A percentile compares a stretch with the other conserved stretches of the same genome.
Evolutionary conservation across 2,329 filamentous ascomycete genomes (phyloP).

Genomic region (Cladophialophora chaetospira): DNA sequence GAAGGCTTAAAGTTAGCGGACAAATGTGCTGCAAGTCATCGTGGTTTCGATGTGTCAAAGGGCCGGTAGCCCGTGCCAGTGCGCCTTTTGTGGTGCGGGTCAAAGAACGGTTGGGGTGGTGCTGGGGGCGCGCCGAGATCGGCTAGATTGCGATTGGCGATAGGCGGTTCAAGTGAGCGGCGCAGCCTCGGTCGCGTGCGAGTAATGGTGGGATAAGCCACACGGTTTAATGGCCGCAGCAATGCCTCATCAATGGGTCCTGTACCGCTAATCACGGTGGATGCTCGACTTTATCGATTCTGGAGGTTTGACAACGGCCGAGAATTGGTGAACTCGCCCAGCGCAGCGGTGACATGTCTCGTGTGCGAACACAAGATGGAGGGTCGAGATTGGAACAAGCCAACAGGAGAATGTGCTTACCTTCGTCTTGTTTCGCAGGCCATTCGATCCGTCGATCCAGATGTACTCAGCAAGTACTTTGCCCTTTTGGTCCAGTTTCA

Average conservation of each 20-base stretch:
- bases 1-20: constrained; percentile 22
- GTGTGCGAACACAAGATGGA: not conserved
- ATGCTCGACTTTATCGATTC: not conserved
- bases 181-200: constrained; percentile 12
- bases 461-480: constrained; percentile 91
- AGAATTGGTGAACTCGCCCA: not conserved
- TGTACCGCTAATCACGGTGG: too few species aligned
- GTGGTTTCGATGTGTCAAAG: constrained; percentile 27
- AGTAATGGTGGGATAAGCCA: constrained; percentile 16
- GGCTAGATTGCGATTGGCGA: constrained; percentile 19
- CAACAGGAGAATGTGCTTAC: constrained; percentile 58
- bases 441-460: constrained; percentile 86
- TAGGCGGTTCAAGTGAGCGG: constrained; percentile 6
- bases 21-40: constrained; percentile 20
- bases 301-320: not conserved
- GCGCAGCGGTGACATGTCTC: constrained; percentile 5
- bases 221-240: too few species aligned
- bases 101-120: constrained; percentile 17
- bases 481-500: constrained; percentile 86
- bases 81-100: constrained; percentile 5
- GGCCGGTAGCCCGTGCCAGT: constrained; percentile 17
- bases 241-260: too few species aligned
- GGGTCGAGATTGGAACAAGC: not conserved
- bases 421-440: constrained; percentile 91
- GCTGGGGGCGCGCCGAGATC: constrained; percentile 19